A percentile compares a stretch with the other conserved stretches of the same genome.
These are phyloP conservation scores for Leonotis leonurus DNA, from an alignment of 257 asterid genomes.

Conservation along the genomic window DNA sequence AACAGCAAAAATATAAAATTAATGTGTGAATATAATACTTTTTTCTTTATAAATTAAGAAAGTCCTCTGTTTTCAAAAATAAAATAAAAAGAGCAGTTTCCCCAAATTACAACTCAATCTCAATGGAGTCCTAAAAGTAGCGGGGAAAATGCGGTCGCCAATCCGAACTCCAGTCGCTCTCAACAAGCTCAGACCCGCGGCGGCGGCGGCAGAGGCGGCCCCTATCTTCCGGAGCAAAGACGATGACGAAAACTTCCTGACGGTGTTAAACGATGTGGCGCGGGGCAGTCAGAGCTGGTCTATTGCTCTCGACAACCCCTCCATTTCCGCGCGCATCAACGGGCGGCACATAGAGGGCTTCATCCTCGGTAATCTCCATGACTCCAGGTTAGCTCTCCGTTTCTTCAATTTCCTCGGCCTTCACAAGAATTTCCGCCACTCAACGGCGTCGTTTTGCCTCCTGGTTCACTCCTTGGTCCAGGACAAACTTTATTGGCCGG, in stretches of 20 bases:
- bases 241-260: slow-evolving; percentile 56
- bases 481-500: slow-evolving; percentile 82
- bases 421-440: slow-evolving; percentile 65
- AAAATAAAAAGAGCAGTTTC: neutral
- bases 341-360: slow-evolving; percentile 53
- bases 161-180: slow-evolving; percentile 16
- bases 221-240: slow-evolving; percentile 19
- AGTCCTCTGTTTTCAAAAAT: too few species aligned
- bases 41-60: too few species aligned
- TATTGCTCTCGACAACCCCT: slow-evolving; percentile 36
- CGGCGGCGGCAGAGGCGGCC: slow-evolving; percentile 21
- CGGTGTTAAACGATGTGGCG: slow-evolving; percentile 48
- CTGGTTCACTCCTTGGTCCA: slow-evolving; percentile 71
- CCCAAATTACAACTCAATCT: neutral
- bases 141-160: slow-evolving; percentile 21
- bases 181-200: slow-evolving; percentile 15
- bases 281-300: slow-evolving; percentile 66
- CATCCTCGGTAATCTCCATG: slow-evolving; percentile 50
- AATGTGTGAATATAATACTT: too few species aligned
- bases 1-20: too few species aligned
- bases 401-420: slow-evolving; percentile 90
- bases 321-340: slow-evolving; percentile 40
- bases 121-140: slow-evolving; percentile 19
- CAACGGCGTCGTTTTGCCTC: slow-evolving; percentile 70
- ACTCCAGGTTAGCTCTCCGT: slow-evolving; percentile 79